Percentiles rank a stretch among this genome's conserved stretches.
These are phyloP conservation scores for Diplodia sapinea DNA, from an alignment of 2,329 filamentous ascomycete species.

Conservation along the genomic window DNA sequence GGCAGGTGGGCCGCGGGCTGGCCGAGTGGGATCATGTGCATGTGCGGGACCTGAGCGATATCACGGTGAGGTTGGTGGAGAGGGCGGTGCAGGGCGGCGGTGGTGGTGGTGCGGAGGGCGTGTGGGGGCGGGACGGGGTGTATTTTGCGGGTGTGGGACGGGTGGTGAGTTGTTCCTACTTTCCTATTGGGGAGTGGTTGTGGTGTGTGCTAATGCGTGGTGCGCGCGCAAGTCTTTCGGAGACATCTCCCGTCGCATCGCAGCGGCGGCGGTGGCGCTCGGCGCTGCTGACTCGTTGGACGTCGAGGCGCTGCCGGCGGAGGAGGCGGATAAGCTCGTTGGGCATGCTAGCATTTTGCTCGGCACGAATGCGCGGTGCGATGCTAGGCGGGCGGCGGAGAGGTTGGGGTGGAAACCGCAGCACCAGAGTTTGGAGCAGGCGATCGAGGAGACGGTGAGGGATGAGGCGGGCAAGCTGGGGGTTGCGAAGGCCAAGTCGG, in stretches of 20 bases:
- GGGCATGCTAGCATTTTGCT: slow-evolving; percentile 60
- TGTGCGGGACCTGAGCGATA: neutral
- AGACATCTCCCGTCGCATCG: slow-evolving; percentile 56
- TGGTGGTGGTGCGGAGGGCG: neutral
- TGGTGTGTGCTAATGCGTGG: neutral
- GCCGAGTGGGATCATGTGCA: neutral
- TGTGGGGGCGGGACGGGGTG: neutral
- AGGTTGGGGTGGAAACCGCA: slow-evolving; percentile 65
- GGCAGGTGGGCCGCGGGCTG: neutral
- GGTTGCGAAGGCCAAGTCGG: neutral
- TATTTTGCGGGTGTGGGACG: neutral
- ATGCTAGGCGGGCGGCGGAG: slow-evolving; percentile 60
- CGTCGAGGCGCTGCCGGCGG: slow-evolving; percentile 46
- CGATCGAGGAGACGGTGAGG: neutral
- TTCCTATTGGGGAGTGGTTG: no score
- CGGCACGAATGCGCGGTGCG: slow-evolving; percentile 66
- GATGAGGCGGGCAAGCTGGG: neutral
- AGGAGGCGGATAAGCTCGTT: slow-evolving; percentile 55
- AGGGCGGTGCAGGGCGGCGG: neutral
- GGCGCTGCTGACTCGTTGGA: slow-evolving; percentile 55
- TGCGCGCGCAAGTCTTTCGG: neutral
- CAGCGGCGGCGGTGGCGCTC: slow-evolving; percentile 55
- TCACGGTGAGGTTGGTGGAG: neutral
- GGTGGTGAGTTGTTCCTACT: neutral
- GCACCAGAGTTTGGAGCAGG: slow-evolving; percentile 38